Base-by-base conservation (phyloP, 768 basidiomycete genomes). In the Suillus spraguei region DNA sequence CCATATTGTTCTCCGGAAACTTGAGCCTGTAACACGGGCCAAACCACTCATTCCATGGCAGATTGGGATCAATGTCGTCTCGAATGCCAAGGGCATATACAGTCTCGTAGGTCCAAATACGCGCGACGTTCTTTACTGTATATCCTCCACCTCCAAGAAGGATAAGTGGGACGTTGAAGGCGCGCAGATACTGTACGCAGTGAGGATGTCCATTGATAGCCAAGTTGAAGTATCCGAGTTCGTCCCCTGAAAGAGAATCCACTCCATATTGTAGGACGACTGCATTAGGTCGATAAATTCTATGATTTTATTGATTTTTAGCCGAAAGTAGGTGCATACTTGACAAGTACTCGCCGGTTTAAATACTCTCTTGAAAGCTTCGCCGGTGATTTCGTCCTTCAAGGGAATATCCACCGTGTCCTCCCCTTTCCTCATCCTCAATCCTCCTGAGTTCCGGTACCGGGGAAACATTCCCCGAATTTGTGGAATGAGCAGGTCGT, bases 401-500 rank as follows among this genome's bases (percentile, higher is more conserved):
- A 99, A 76, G 0, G 97, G 97, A 0, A 98, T 89, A 73, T 99
- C 99, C 50, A 99, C 80, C 0, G 95, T 83, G 74, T 86, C 68
- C 87, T 91, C 0, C 97, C 93, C 67, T 85, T 90, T 20, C 86
- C 91, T 66, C 89, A 85, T 11, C 97, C 97, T 65, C 83, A 81
- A 71, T 98, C 95, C 67, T 92, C 87, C 65, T 95, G 87, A 2
- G 90, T 90, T 22, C 90, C 90, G 0, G 91, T 90, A 2, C 89
- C 90, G 0, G 91, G 91, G 72, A 91, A 87, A 63, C 71, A 74
- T 28, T 97, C 95, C 20, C 97, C 97, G 69, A 92, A 98, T 76
- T 98, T 97, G 80, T 99, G 97, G 74, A 99, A 97, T 55, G 91
- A 94, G 70, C 89, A 92, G 3, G 97, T 98, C 92, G 98, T 95